Base-by-base conservation (phyloP, 371 early-diverging fungal genomes). In the Mucor mucedo region DNA sequence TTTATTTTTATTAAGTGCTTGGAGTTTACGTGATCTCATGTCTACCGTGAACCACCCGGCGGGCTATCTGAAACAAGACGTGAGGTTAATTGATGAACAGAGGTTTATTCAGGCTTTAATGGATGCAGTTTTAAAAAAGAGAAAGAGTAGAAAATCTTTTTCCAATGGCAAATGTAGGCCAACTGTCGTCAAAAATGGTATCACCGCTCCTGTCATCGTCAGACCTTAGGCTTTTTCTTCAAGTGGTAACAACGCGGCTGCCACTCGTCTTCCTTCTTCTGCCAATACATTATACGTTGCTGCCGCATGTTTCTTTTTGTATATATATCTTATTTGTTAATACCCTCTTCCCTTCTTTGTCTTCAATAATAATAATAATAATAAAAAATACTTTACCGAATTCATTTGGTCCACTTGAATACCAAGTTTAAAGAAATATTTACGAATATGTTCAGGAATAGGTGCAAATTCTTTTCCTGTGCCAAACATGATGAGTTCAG, bases 401-500 rank as follows among this genome's bases (percentile, higher is more conserved):
- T 77, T 84, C 87, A 87, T 87, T 68, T 79, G 79, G 68, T 87
- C 87, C 40, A 87, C 87, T 60, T 87, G 87, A 14, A 87, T 72
- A 35, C 87, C 87, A 14, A 79, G 66, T 9, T 78, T 63, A 49
- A 80, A 78, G 60, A 87, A 77, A 50, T 78, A 82, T 10, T 77
- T 65, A 40, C 85, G 71, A 13, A 86, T 70, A 39, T 82, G 69
- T 38, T 78, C 80, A 41, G 84, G 84, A 53, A 86, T 56, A 7
- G 84, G 87, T 2, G 77, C 71, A 66, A 86, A 84, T 11, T 75
- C 60, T 64, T 75, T 77, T 30, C 87, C 87, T 1, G 85, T 86
- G 27, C 87, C 87, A 58, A 86, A 75, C 57, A 86, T 63, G 42
- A 86, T 63, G 44, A 86, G 68, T 63, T 86, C 86, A 50, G 84